Evolutionary conservation across 2,329 filamentous ascomycete genomes (phyloP), one percentile per base, ranked within the genome.

Genomic region (Fusarium acutatum): DNA sequence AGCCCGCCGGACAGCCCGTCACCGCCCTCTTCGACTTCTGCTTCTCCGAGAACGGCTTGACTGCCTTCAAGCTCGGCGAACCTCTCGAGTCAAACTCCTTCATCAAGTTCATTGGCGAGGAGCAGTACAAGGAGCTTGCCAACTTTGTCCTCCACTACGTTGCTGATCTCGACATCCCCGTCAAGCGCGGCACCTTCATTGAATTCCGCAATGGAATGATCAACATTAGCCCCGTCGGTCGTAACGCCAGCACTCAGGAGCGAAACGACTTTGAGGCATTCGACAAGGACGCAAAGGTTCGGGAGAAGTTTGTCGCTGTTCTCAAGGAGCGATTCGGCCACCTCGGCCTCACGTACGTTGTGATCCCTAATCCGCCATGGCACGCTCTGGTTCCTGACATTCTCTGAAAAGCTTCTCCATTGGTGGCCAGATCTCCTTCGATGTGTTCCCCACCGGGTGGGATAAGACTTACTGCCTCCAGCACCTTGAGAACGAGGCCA

Each of bases 391-490:
- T 57, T 18, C 44, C 74, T 76, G 53, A 76, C 18, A 14, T 28
- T 14, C 22, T 38, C 13, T 22, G 20, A 26, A 57, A 53, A 95
- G 93, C 67, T 98, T 93, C 87, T 96, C 94, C 72, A 97, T 99
- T 79, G 96, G 96, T 77, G 96, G 96, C 60, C 94, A 98, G 82
- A 98, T 99, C 84, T 98, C 95, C 68, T 99, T 99, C 83, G 96
- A 99, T 81, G 93, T 98, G 79, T 99, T 99, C 89, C 96, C 96
- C 73, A 90, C 87, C 6, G 96, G 96, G 80, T 99, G 96, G 96
- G 96, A 99, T 86, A 99, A 98, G 91, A 97, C 94, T 15, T 99
- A 97, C 88, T 98, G 95, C 86, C 88, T 98, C 76, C 87, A 90
- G 78, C 95, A 98, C 84, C 87, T 98, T 71, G 94, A 96, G 85